Percentiles rank a stretch among this genome's conserved stretches.
Conservation (phyloP, 176 grass and related monocot genomes). For the Paspalum notatum region DNA sequence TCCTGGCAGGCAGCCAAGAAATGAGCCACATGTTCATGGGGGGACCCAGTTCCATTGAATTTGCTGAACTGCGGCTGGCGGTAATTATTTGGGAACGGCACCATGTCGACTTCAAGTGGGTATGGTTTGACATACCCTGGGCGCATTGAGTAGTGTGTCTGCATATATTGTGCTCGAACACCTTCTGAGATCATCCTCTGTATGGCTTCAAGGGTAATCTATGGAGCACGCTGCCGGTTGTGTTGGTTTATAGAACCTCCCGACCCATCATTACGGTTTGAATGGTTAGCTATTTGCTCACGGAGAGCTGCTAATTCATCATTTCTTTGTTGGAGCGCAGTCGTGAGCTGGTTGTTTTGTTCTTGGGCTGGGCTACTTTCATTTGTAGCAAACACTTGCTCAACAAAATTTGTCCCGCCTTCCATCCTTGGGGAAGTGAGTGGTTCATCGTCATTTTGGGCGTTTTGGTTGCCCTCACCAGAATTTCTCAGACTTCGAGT, state of each 20-base stretch:
- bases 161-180: background rate
- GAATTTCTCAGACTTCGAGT: background rate
- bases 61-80: background rate
- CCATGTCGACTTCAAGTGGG: background rate
- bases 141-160: background rate
- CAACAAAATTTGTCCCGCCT: too few species aligned
- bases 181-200: background rate
- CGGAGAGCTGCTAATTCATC: background rate
- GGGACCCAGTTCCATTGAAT: background rate
- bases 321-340: background rate
- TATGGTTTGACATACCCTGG: background rate
- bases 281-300: background rate
- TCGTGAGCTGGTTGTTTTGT: background rate
- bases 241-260: background rate
- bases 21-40: background rate
- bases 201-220: background rate
- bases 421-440: rapidly evolving
- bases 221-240: background rate
- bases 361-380: background rate
- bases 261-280: background rate
- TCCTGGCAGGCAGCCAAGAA: background rate
- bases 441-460: too few species aligned
- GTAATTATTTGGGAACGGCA: background rate
- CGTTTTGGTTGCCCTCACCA: too few species aligned
- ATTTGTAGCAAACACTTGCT: background rate